Evolutionary conservation across 2,329 filamentous ascomycete genomes (phyloP).

Genomic region (Neopestalotiopsis clavispora): DNA sequence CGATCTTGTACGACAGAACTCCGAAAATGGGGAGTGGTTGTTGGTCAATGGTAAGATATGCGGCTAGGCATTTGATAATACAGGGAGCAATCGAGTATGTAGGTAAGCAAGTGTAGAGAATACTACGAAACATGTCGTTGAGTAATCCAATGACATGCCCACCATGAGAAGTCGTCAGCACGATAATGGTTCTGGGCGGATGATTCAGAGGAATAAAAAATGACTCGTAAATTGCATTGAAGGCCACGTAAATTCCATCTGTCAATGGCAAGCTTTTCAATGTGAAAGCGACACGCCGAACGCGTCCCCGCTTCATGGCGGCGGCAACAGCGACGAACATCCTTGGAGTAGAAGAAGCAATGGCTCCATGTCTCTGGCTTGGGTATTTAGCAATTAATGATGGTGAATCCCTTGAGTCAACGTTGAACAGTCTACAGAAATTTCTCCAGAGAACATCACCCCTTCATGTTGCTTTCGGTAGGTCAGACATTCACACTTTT

Average conservation of each 20-base stretch:
- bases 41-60: neutral
- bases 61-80: neutral
- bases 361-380: neutral
- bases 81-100: neutral
- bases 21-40: neutral
- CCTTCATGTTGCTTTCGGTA: no score
- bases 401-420: no score
- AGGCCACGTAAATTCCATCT: neutral
- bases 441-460: no score
- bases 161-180: neutral
- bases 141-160: no score
- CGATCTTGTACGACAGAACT: neutral
- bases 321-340: neutral
- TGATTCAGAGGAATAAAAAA: neutral
- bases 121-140: no score
- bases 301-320: neutral
- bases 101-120: no score
- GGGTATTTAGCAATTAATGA: no score
- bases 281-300: neutral
- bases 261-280: neutral
- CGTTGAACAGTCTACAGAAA: no score
- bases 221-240: neutral
- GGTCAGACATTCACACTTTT: no score
- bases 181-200: neutral
- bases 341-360: neutral